These are phyloP conservation scores for Pulveroboletus sp. DNA, from an alignment of 768 basidiomycete genomes.

Conservation along the genomic window DNA sequence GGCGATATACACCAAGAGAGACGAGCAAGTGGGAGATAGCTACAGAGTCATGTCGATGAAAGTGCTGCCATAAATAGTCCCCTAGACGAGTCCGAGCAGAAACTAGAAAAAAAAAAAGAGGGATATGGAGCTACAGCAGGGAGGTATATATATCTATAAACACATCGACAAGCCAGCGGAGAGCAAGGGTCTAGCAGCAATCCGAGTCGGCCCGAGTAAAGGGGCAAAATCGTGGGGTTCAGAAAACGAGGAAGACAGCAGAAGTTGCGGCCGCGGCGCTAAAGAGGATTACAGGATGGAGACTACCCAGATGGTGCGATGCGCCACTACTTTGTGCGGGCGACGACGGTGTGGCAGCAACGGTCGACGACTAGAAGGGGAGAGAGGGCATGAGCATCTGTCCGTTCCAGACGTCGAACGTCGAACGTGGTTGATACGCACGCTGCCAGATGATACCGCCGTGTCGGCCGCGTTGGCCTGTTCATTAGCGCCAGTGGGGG, in stretches of 20 bases:
- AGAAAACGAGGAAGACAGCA: neutral
- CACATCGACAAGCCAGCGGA: neutral
- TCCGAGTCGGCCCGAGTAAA: no score
- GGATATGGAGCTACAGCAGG: neutral
- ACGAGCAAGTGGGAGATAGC: neutral
- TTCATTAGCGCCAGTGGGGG: neutral
- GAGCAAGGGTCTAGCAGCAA: neutral
- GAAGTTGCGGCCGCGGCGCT: neutral
- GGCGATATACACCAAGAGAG: neutral
- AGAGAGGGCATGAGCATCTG: neutral
- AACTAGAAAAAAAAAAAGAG: neutral
- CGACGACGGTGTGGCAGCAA: neutral
- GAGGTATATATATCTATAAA: neutral
- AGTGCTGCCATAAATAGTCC: neutral
- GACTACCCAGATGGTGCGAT: slow-evolving; percentile 4
- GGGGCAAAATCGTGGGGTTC: neutral
- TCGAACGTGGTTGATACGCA: neutral
- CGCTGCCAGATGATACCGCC: neutral
- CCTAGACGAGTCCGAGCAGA: neutral
- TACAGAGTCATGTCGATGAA: neutral
- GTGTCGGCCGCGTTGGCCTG: neutral
- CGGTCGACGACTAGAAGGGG: neutral
- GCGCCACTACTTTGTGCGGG: slow-evolving; percentile 11
- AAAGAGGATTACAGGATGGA: slow-evolving; percentile 2
- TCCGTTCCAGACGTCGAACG: neutral